A percentile compares a stretch with the other conserved stretches of the same genome.
phyloP scores from a whole-genome alignment of 768 basidiomycete genomes.

The Lactifluus hygrophoroides region DNA sequence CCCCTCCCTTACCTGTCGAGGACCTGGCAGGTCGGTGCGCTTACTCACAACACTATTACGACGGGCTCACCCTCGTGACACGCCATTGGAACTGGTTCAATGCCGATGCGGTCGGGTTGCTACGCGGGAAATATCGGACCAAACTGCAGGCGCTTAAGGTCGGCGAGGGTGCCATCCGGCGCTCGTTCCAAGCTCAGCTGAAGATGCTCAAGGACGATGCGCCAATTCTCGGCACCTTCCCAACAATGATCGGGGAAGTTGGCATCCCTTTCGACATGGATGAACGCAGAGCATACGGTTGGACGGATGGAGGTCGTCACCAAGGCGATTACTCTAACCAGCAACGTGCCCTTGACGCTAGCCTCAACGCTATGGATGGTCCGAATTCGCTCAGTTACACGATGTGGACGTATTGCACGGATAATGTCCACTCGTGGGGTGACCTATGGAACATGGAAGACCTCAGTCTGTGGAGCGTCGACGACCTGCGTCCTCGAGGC shows the following conservation, averaged over 20 bases:
- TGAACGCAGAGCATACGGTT: conserved; percentile 74
- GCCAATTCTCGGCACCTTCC: conserved; percentile 57
- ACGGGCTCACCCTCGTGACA: conserved; percentile 88
- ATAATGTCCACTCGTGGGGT: conserved; percentile 81
- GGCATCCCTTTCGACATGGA: conserved; percentile 96
- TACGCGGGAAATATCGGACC: conserved; percentile 71
- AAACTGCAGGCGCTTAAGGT: conserved; percentile 67
- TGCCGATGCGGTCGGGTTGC: conserved; percentile 86
- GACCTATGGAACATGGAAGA: conserved; percentile 98
- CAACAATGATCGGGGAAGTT: conserved; percentile 92
- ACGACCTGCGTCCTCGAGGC: conserved; percentile 44
- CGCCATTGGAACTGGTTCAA: conserved; percentile 94
- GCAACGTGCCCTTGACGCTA: conserved; percentile 82
- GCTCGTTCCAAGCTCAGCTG: conserved; percentile 75
- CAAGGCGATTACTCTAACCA: conserved; percentile 72
- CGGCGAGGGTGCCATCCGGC: conserved; percentile 77
- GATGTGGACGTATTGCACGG: conserved; percentile 82
- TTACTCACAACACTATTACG: conserved; percentile 87
- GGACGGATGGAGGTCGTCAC: conserved; percentile 53
- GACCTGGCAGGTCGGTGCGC: conserved; percentile 56
- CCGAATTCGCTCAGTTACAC: conserved; percentile 69
- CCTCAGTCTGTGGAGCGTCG: conserved; percentile 75
- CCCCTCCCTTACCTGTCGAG: conserved; percentile 52
- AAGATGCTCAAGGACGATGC: conserved; percentile 70
- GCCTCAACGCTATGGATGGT: conserved; percentile 71